Conservation (phyloP, 305 asterid species). For the Ruellia speciosa region DNA sequence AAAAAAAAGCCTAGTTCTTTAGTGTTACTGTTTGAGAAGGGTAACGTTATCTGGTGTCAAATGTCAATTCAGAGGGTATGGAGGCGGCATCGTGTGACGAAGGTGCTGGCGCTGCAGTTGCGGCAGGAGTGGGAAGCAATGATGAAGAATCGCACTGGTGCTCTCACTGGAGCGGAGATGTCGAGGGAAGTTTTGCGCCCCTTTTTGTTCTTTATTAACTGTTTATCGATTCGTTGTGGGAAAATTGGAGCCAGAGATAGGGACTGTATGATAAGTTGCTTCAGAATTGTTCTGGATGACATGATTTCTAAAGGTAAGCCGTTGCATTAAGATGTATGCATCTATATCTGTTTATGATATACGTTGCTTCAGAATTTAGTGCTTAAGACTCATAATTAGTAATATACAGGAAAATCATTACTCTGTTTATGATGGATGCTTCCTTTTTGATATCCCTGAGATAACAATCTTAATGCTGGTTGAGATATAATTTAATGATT, state of each 20-base stretch:
- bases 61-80: constrained; percentile 59
- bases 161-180: constrained; percentile 35
- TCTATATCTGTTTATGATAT: no score
- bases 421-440: neutral
- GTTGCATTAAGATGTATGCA: constrained; percentile 1
- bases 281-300: constrained; percentile 56
- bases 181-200: constrained; percentile 59
- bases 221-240: constrained; percentile 41
- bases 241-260: constrained; percentile 47
- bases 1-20: constrained; percentile 1
- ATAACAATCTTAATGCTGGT: neutral
- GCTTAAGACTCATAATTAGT: neutral
- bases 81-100: constrained; percentile 54
- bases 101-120: constrained; percentile 47
- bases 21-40: constrained; percentile 6
- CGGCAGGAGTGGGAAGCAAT: constrained; percentile 59
- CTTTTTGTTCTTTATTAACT: constrained; percentile 60
- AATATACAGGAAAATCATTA: neutral
- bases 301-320: constrained; percentile 55
- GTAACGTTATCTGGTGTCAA: constrained; percentile 13
- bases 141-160: constrained; percentile 37
- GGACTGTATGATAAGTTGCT: constrained; percentile 64
- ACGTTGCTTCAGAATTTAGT: no score
- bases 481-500: no score
- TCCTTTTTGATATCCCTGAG: neutral